Conservation (phyloP, 2,329 filamentous ascomycete genomes). For the Periconia digitata region DNA sequence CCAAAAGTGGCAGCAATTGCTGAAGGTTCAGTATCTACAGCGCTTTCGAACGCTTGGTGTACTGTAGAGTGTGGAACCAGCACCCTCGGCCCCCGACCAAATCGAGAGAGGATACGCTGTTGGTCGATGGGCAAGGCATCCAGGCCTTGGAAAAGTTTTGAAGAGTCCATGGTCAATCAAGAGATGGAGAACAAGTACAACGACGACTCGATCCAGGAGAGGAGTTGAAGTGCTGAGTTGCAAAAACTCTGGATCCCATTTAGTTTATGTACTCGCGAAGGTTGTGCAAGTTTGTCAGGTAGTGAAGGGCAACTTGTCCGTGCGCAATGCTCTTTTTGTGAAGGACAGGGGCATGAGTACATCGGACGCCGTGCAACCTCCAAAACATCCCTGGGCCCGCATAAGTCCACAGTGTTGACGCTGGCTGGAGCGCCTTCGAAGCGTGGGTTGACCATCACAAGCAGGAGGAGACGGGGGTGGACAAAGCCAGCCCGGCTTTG, state of each 20-base stretch:
- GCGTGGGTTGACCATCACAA: constrained; percentile 6
- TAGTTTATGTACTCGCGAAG: constrained; percentile 12
- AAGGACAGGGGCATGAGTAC: not conserved
- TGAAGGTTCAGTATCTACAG: constrained; percentile 24
- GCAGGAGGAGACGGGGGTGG: constrained; percentile 4
- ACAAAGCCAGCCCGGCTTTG: constrained; percentile 2
- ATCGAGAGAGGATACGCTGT: constrained; percentile 20
- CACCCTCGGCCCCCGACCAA: constrained; percentile 24
- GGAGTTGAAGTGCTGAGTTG: not conserved
- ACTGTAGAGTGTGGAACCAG: constrained; percentile 19
- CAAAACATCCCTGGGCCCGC: not conserved
- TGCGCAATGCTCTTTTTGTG: not conserved
- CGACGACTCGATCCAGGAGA: not conserved
- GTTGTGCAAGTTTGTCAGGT: not conserved
- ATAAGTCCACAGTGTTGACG: not conserved
- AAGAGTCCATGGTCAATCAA: constrained; percentile 13
- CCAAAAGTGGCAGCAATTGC: constrained; percentile 24
- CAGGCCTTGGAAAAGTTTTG: constrained; percentile 14
- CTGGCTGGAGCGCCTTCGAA: constrained; percentile 6
- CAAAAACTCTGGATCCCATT: not conserved
- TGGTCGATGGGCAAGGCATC: constrained; percentile 20
- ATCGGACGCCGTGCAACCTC: not conserved
- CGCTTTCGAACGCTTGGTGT: constrained; percentile 32
- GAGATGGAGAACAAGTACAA: not conserved
- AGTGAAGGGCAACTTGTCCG: not conserved